Conservation (phyloP, 2,329 filamentous ascomycete species). For the Aspergillus amoenus region DNA sequence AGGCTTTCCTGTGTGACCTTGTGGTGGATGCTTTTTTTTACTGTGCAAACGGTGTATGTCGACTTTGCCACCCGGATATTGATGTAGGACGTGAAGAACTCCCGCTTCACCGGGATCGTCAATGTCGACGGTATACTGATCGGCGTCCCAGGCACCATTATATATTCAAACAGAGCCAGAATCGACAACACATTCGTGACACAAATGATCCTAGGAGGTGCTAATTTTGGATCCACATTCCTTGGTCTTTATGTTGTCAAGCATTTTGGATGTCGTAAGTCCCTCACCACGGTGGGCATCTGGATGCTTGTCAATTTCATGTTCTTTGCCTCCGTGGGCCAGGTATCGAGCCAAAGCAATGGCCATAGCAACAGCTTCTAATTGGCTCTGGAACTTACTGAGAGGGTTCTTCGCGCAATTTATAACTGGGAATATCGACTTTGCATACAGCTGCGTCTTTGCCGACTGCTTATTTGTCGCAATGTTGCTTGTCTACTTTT, state of each 20-base stretch:
- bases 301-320: slow-evolving; percentile 68
- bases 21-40: too few species aligned
- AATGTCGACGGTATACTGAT: too few species aligned
- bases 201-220: slow-evolving; percentile 63
- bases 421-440: slow-evolving; percentile 69
- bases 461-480: slow-evolving; percentile 68
- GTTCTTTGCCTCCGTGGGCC: slow-evolving; percentile 63
- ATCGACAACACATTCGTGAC: slow-evolving; percentile 63
- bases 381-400: slow-evolving; percentile 73
- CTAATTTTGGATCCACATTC: slow-evolving; percentile 68
- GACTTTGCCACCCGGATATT: too few species aligned
- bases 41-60: too few species aligned
- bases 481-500: slow-evolving; percentile 66
- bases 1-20: too few species aligned
- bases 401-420: slow-evolving; percentile 76
- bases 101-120: too few species aligned
- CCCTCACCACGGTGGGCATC: slow-evolving; percentile 63
- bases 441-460: slow-evolving; percentile 74
- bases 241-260: slow-evolving; percentile 68
- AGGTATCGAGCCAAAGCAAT: slow-evolving; percentile 67
- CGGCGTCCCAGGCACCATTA: slow-evolving; percentile 13
- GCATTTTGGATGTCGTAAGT: slow-evolving; percentile 66
- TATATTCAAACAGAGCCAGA: slow-evolving; percentile 60
- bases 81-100: too few species aligned
- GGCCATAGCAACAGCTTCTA: slow-evolving; percentile 71